These are phyloP conservation scores for Lunasporangiospora selenospora DNA, from an alignment of 192 early-diverging fungal species.

Conservation along the genomic window DNA sequence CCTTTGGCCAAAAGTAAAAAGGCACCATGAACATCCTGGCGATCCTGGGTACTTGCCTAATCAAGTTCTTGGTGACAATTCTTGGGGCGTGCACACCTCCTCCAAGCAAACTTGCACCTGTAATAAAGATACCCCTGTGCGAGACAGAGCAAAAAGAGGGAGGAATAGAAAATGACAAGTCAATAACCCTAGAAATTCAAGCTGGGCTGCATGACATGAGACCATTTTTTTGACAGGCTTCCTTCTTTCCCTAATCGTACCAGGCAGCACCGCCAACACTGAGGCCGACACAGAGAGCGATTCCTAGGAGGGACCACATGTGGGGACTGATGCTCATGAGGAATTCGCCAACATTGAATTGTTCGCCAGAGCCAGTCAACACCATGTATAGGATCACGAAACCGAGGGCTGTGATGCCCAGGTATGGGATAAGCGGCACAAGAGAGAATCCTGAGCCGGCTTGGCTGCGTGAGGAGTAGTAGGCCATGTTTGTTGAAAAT, in stretches of 20 bases:
- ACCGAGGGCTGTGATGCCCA: slow-evolving; percentile 40
- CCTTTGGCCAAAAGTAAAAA: background rate
- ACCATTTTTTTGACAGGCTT: too few relatives aligned
- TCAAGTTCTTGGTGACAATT: slow-evolving; percentile 96
- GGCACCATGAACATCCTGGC: background rate
- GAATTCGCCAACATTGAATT: slow-evolving; percentile 87
- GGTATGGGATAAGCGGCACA: slow-evolving; percentile 15
- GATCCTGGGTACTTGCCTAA: slow-evolving; percentile 61
- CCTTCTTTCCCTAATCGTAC: too few relatives aligned
- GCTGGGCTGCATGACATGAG: too few relatives aligned
- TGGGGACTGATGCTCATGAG: slow-evolving; percentile 82
- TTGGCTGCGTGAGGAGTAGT: slow-evolving; percentile 22
- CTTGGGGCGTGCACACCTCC: slow-evolving; percentile 89
- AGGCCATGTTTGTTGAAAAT: slow-evolving; percentile 23
- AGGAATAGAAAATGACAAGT: slow-evolving; percentile 1
- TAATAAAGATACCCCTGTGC: slow-evolving; percentile 94
- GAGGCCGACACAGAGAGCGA: slow-evolving; percentile 83
- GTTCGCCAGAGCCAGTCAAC: slow-evolving; percentile 87
- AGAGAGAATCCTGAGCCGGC: slow-evolving; percentile 9
- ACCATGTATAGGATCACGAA: slow-evolving; percentile 84
- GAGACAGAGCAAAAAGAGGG: slow-evolving; percentile 1
- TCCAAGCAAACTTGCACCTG: slow-evolving; percentile 89
- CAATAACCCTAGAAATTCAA: too few relatives aligned
- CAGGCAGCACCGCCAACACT: slow-evolving; percentile 95
- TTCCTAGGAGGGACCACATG: slow-evolving; percentile 89